Base-by-base conservation (phyloP, 192 early-diverging fungal genomes). In the Coemansia sp. region DNA sequence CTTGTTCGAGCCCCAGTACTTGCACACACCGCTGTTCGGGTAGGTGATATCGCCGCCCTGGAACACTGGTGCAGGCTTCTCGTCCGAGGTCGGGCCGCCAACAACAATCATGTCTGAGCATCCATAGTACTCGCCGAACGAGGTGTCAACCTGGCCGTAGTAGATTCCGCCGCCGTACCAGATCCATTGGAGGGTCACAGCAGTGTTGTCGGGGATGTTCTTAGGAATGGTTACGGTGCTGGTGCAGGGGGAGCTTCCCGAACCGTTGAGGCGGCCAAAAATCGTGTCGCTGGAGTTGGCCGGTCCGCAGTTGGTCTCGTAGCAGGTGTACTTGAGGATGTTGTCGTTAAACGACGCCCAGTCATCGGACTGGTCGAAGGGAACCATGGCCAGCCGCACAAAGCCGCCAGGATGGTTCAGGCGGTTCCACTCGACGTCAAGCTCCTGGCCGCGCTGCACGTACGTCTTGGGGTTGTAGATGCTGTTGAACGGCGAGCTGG, bases 321-420 rank as follows among this genome's bases (percentile, higher is more conserved):
- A 86, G 62, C 86, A 87, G 4, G 75, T 76, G 63, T 84, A 85
- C 51, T 84, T 83, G 61, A 84, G 67, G 1, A 76, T 62, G 48
- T 76, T 71, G 50, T 76, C 69, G 64, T 87, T 83, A 61, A 87
- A 87, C 9, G 83, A 79, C 11, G 61, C 54, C 85, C 83, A 86
- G 69, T 69, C 70, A 57, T 86, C 83, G n/a, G 85, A 86, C 50
- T 82, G 67, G 68, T 83, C 69, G 72, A 86, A 85, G 8, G 85
- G 83, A 15, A 84, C 85, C 75, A 87, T 82, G 21, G 82, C 70
- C 48, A 86, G 68, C 12, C 86, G 86, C 39, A 87, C 85, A 60
- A 87, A 87, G 6, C 86, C 86, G 12, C 85, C 85, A 0, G 86
- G 86, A 57, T 87, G 86, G 76, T 87, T 87, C 60, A 80, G 73